phyloP scores from a whole-genome alignment of 2,329 filamentous ascomycete genomes.

The Leptoxyphium fumago region DNA sequence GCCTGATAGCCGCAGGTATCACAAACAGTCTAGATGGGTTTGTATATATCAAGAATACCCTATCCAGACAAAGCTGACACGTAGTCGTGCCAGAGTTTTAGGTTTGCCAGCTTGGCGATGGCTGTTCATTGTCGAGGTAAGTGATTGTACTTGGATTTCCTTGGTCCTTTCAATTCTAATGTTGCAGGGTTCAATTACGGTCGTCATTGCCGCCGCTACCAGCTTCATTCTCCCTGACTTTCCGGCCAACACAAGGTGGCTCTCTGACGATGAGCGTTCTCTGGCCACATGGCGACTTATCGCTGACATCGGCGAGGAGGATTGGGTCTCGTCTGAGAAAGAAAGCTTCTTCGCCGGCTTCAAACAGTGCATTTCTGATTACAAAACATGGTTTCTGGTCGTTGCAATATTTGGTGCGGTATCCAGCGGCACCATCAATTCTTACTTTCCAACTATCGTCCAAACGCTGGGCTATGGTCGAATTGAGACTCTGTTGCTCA shows the following conservation, averaged over 20 bases:
- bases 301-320: background rate
- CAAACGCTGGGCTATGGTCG: conserved; percentile 23
- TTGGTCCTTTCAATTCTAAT: conserved; percentile 39
- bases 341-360: background rate
- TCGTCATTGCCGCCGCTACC: conserved; percentile 42
- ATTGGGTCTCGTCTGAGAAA: no score
- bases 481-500: conserved; percentile 18
- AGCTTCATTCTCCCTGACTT: conserved; percentile 53
- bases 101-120: background rate
- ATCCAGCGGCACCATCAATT: conserved; percentile 1
- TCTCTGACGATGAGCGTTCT: conserved; percentile 8
- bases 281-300: background rate
- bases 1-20: conserved; percentile 42
- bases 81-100: conserved; percentile 37
- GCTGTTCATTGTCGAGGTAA: background rate
- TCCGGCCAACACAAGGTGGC: conserved; percentile 26
- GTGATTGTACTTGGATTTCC: background rate
- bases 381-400: background rate
- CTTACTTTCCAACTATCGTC: conserved; percentile 21
- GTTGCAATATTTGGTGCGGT: background rate
- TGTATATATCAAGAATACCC: conserved; percentile 37
- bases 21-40: conserved; percentile 46
- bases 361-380: background rate
- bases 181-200: conserved; percentile 52
- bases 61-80: no score